These are phyloP conservation scores for Suillus sp. DNA, from an alignment of 768 basidiomycete genomes.

Conservation along the genomic window DNA sequence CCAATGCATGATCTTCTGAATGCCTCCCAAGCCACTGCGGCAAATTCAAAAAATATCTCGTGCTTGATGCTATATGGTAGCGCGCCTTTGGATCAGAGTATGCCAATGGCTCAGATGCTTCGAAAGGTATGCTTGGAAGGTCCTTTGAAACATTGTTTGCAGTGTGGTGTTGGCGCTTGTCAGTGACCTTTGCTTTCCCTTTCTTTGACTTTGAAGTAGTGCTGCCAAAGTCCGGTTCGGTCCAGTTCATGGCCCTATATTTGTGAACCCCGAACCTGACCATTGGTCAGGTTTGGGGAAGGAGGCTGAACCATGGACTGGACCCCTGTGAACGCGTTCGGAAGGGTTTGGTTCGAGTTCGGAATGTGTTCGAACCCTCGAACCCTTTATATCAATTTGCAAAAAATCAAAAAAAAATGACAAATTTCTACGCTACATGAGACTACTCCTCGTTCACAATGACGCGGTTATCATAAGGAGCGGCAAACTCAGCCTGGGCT, in stretches of 20 bases:
- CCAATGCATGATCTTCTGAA: conserved; percentile 16
- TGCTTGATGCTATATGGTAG: conserved; percentile 23
- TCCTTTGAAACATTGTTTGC: neutral
- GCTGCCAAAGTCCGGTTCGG: neutral
- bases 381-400: neutral
- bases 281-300: neutral
- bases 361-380: neutral
- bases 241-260: neutral
- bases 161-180: neutral
- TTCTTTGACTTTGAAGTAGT: conserved; percentile 7
- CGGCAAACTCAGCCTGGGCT: neutral
- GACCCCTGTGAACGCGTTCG: too few relatives aligned
- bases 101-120: conserved; percentile 15
- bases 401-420: too few relatives aligned
- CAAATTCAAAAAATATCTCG: conserved; percentile 12
- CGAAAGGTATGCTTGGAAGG: conserved; percentile 13
- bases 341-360: neutral
- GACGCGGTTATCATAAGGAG: neutral
- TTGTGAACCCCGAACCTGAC: neutral
- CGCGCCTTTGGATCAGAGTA: conserved; percentile 11
- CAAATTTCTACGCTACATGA: neutral
- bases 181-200: neutral
- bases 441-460: neutral
- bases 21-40: conserved; percentile 12
- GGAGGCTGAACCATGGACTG: neutral